These are phyloP conservation scores for Meira miltonrushii DNA, from an alignment of 1,284 basidiomycete genomes.

Conservation along the genomic window DNA sequence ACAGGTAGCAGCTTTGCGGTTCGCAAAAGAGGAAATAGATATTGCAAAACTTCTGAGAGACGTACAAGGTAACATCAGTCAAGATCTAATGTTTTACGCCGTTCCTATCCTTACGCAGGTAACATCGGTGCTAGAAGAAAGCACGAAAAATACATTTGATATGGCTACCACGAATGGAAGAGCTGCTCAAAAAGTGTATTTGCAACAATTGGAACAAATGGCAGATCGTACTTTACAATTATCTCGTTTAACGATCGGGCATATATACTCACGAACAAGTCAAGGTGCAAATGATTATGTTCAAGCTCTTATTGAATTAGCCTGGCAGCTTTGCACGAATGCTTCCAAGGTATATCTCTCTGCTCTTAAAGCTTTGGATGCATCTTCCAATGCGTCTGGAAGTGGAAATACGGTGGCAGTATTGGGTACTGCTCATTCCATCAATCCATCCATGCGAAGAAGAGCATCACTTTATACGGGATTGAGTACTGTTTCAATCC, in stretches of 20 bases:
- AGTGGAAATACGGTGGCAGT: conserved; percentile 18
- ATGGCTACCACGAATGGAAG: conserved; percentile 4
- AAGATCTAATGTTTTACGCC: conserved; percentile 17
- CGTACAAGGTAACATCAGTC: conserved; percentile 1
- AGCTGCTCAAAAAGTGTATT: conserved; percentile 6
- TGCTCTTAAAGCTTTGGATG: conserved; percentile 27
- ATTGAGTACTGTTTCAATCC: conserved; percentile 22
- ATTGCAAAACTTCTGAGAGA: conserved; percentile 8
- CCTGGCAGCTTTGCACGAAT: conserved; percentile 21
- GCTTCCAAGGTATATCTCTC: conserved; percentile 25
- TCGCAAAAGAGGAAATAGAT: not conserved
- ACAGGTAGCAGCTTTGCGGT: conserved; percentile 3
- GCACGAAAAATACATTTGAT: not conserved
- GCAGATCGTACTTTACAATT: conserved; percentile 22
- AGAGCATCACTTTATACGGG: conserved; percentile 23
- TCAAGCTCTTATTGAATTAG: conserved; percentile 11
- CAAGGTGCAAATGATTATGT: not conserved
- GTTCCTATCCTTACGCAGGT: conserved; percentile 16
- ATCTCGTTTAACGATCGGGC: conserved; percentile 18
- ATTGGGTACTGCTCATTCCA: conserved; percentile 28
- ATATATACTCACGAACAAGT: not conserved
- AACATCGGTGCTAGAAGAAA: not conserved
- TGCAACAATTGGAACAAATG: conserved; percentile 26
- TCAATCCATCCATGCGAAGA: conserved; percentile 28
- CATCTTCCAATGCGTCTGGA: conserved; percentile 12